Evolutionary conservation across 2,329 filamentous ascomycete species (phyloP), one percentile per base, ranked within the genome.

Genomic region (Sporothrix mexicana): DNA sequence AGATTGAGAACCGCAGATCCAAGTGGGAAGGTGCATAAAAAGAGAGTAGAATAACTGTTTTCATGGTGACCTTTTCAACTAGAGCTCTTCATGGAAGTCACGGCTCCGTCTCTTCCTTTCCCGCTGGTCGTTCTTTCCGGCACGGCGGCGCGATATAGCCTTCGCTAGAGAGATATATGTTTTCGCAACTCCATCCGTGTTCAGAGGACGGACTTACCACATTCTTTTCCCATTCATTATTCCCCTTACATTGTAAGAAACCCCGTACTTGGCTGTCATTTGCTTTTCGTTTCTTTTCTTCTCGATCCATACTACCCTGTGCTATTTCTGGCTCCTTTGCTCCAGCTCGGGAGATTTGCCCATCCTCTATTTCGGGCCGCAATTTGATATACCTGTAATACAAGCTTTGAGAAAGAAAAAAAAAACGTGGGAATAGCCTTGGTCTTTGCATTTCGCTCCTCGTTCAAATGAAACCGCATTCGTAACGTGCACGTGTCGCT

Each of bases 281-380:
- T 3, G 53, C 36, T 62, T 30, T 3, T 51, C n/a, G 49, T 30
- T 61, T 20, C 23, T 41, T 20, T 25, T 25, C 3, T 59, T 36
- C 41, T 20, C 17, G 41, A 64, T 61, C 62, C 9, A 5, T 67
- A n/a, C 41, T 66, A 47, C 20, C 45, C n/a, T 64, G 43, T 62
- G 45, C 30, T 61, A 70, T 70, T 41, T 62, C 53, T 61, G 20
- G 53, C 9, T 15, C 43, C 4, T 36, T 13, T 13, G 25, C 47
- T 71, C 43, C 45, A 20, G 20, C 25, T 51, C 43, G 41, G 43
- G 69, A 61, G 23, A 62, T 41, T 41, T 49, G 23, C 57, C 9
- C 8, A 20, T 43, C 30, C 43, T 71, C 57, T 71, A 15, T 71
- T 71, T 71, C 57, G 69, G 69, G 57, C 69, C 69, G 57, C 57